Base-by-base conservation (phyloP, 768 basidiomycete genomes). In the Lactarius quietus region DNA sequence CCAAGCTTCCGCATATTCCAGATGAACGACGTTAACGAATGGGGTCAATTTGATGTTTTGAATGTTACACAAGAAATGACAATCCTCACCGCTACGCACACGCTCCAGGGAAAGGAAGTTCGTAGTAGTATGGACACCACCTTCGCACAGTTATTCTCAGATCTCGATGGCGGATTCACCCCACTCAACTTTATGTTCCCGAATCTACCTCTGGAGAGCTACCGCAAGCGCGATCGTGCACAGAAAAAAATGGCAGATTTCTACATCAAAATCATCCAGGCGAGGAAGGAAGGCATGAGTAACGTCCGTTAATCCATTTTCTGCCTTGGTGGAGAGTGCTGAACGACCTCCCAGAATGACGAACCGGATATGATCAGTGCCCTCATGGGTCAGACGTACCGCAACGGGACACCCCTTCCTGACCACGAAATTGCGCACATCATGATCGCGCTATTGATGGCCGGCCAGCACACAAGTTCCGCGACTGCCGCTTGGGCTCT, bases 381-480 rank as follows among this genome's bases (percentile, higher is more conserved):
- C 1, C 84, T 99, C 23, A 83, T 88, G 76, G 82, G 86, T 66
- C 91, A 95, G 73, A 83, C 80, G 58, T 98, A 99, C 78, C 90
- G 91, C 68, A 82, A 84, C 70, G 97, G 97, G 62, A 81, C 83
- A 53, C 73, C 81, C 2, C 82, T 98, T 45, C 83, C 81, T 66
- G 95, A 99, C 73, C 88, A 90, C 70, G 93, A 98, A 76, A 90
- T 98, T 65, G 95, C 97, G 0, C 97, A 98, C 74, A 95, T 99
- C 73, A 87, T 99, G 89, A 99, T 98, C 72, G 97, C 97, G 18
- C 84, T 99, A 54, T 87, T 99, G 68, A 98, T 99, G 97, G 97
- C 97, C 52, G 97, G 97, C 43, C 97, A 99, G 78, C 97, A 99
- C 77, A 99, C 97, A 0, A 93, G 91, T 71, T 97, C 97, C 17